Evolutionary conservation across 139 green algal genomes (phyloP), one percentile per base, ranked within the genome.

Genomic region (Tetradesmus lagerheimii): DNA sequence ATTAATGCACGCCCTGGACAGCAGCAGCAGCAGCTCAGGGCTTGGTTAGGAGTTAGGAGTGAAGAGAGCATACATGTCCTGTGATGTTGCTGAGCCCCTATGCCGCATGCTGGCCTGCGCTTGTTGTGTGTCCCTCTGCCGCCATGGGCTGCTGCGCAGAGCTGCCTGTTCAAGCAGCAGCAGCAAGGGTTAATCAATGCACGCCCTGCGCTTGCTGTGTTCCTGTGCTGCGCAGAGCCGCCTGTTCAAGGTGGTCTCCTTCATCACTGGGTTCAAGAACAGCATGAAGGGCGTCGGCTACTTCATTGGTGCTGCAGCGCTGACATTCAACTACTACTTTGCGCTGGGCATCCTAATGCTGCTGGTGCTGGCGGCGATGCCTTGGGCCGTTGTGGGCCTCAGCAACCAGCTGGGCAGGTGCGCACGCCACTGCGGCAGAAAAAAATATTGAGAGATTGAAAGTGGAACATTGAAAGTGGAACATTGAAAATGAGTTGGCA

Each of bases 251-350:
- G 89, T 98, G 27, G 96, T 98, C 16, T 95, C 95, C 2, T 92
- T 96, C 83, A 97, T 98, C 91, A 98, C 96, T 0, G 96, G 96
- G 0, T 95, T 93, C 76, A 98, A 98, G 88, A 98, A 98, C 94
- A 94, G 53, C 87, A 91, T 91, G 87, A 91, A 97, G 86, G 96
- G 96, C 11, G 85, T 94, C 0, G 96, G 96, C 39, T 98, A 98
- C 93, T 97, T 98, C 88, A 57, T 98, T n/a, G 96, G 96, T 9
- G 93, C 96, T 5, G 96, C 94, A 23, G 85, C 92, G 31, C 74
- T 98, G 35, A 82, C 92, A 6, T 92, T 95, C 86, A 96, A 93
- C 93, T 98, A 98, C 92, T 93, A 96, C 84, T 90, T 95, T 64
- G 91, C 95, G 2, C 78, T 98, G 38, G 93, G 79, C 25, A 85